These are phyloP conservation scores for Eimeria acervulina DNA, from an alignment of 169 alveolate genomes.

Conservation along the genomic window DNA sequence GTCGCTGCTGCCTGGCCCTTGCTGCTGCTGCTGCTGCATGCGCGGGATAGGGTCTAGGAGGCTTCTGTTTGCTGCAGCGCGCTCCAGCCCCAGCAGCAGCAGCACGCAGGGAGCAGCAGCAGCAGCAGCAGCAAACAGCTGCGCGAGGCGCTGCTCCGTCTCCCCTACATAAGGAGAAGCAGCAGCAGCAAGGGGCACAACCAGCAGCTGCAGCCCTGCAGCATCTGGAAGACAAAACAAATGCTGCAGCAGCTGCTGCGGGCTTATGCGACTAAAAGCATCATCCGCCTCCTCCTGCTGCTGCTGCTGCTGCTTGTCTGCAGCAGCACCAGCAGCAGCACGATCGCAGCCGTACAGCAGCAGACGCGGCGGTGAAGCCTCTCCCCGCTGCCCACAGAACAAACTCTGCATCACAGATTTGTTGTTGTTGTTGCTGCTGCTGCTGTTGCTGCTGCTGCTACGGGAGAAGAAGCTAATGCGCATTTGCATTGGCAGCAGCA, in stretches of 20 bases:
- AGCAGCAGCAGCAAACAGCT: conserved; percentile 52
- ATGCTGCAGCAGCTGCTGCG: conserved; percentile 63
- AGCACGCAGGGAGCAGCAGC: conserved; percentile 58
- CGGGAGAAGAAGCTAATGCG: conserved; percentile 35
- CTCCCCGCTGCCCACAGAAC: neutral
- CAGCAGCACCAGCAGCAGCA: conserved; percentile 8
- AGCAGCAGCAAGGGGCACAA: conserved; percentile 28
- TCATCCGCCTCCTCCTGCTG: neutral
- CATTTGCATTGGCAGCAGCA: conserved; percentile 51
- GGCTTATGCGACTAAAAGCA: neutral
- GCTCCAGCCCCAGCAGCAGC: conserved; percentile 28
- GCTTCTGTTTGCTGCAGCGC: conserved; percentile 19
- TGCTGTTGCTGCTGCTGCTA: conserved; percentile 14
- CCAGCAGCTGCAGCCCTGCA: conserved; percentile 21
- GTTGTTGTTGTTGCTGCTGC: conserved; percentile 2
- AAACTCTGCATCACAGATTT: neutral
- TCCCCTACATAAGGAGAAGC: conserved; percentile 13
- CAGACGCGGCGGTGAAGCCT: conserved; percentile 10
- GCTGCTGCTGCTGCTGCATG: conserved; percentile 19
- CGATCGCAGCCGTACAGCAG: conserved; percentile 32
- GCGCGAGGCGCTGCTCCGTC: conserved; percentile 24
- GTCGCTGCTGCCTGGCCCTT: neutral
- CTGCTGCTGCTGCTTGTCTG: conserved; percentile 33
- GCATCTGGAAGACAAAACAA: neutral
- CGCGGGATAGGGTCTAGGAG: neutral